phyloP scores from a whole-genome alignment of 1,284 basidiomycete species.

The Moesziomyces antarcticus region DNA sequence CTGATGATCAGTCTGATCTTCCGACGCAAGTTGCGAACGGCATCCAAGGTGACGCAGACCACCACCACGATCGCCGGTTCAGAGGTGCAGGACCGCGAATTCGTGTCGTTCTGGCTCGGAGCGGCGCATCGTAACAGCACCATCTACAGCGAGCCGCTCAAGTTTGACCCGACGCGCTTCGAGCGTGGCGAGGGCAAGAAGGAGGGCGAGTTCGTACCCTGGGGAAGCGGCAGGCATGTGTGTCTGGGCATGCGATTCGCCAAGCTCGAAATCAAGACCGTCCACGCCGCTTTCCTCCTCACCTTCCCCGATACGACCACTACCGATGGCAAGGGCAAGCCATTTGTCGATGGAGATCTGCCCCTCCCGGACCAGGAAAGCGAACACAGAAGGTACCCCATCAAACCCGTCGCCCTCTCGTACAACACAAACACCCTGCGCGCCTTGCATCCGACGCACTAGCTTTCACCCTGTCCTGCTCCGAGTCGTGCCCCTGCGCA shows the following conservation, averaged over 20 bases:
- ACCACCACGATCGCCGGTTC: constrained; percentile 23
- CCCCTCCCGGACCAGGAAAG: constrained; percentile 41
- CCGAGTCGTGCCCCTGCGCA: no score
- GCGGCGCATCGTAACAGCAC: constrained; percentile 35
- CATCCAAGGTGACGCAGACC: constrained; percentile 25
- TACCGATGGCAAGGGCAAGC: constrained; percentile 12
- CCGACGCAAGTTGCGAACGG: constrained; percentile 28
- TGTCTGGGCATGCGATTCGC: constrained; percentile 53
- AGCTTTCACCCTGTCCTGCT: background rate
- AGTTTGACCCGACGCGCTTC: constrained; percentile 48
- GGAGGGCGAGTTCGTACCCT: constrained; percentile 47
- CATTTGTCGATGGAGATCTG: constrained; percentile 8
- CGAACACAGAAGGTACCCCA: constrained; percentile 44
- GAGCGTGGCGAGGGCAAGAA: constrained; percentile 36
- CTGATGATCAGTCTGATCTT: constrained; percentile 44
- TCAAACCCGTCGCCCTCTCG: constrained; percentile 21
- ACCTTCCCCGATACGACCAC: constrained; percentile 21
- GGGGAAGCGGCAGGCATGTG: constrained; percentile 49
- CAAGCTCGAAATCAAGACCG: constrained; percentile 44
- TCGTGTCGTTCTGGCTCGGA: constrained; percentile 42
- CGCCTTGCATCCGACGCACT: background rate
- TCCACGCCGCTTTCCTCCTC: constrained; percentile 37
- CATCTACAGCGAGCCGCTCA: constrained; percentile 42
- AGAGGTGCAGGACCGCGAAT: constrained; percentile 29
- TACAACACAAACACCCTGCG: constrained; percentile 21